Evolutionary conservation across 2,329 filamentous ascomycete species (phyloP), one percentile per base, ranked within the genome.

Genomic region (Fonsecaea pedrosoi): DNA sequence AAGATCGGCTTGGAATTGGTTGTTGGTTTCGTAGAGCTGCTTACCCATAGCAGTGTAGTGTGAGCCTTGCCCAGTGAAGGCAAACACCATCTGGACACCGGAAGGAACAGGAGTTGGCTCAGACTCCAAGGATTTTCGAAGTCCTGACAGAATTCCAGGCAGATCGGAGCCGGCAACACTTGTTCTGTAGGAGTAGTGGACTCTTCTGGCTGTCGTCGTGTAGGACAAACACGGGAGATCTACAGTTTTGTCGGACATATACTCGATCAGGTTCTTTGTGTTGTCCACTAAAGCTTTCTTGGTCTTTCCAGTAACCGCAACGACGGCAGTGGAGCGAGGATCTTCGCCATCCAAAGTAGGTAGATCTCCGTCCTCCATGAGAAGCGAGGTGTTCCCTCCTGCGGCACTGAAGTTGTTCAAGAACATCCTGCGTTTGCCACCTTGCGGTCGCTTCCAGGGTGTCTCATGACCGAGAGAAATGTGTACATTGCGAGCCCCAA

Each of bases 351-450:
- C 68, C 2, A 73, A 71, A 25, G 71, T 73, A 69, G 72, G 32
- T 73, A 76, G 15, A 69, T 72, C 9, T 1, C 67, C 71, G 18
- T 82, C 79, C 65, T 79, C 77, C 0, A 82, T n/a, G 2, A 80
- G n/a, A 32, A 81, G 1, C 40, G 85, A 83, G 0, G 88, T 88
- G 76, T 91, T 91, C 7, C 89, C 89, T 61, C 89, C 89, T 34
- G 89, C 87, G 1, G 90, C 90, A 69, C 85, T 85, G 73, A 91
- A 92, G 76, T 90, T 91, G 79, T 92, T 92, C 69, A 90, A 76
- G 25, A 81, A 76, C 0, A 81, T 78, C 6, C 77, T 75, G 2
- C 84, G 76, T 61, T 77, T 77, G n/a, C 73, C 72, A n/a, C 70
- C 72, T 37, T 65, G 35, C 2, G 68, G 68, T 1, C 76, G 69